Percentiles rank a stretch among this genome's conserved stretches.
These are phyloP conservation scores for Dactylellina parvicollis DNA, from an alignment of 2,329 filamentous ascomycete species.

Conservation along the genomic window DNA sequence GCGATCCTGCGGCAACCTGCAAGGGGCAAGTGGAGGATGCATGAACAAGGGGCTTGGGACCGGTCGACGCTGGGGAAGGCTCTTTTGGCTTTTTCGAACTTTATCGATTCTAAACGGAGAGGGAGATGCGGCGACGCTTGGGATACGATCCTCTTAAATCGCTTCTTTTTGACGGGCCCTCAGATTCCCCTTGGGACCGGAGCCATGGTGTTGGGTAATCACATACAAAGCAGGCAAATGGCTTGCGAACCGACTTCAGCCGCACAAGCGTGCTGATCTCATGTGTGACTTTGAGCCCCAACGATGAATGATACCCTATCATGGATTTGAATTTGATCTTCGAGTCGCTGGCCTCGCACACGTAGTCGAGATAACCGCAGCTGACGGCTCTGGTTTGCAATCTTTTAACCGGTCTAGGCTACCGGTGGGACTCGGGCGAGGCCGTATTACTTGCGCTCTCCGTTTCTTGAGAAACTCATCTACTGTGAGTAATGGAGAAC, in stretches of 20 bases:
- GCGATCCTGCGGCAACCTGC: constrained; percentile 54
- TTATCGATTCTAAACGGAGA: constrained; percentile 37
- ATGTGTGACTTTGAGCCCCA: constrained; percentile 43
- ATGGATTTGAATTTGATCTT: constrained; percentile 36
- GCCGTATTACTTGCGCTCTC: constrained; percentile 35
- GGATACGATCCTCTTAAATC: constrained; percentile 46
- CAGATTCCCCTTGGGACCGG: constrained; percentile 36
- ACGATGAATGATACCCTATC: constrained; percentile 41
- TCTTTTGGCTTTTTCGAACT: constrained; percentile 21
- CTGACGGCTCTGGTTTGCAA: constrained; percentile 29
- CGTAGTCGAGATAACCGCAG: constrained; percentile 40
- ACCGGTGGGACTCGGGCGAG: constrained; percentile 36
- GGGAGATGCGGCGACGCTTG: constrained; percentile 40
- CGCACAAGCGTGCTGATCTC: constrained; percentile 53
- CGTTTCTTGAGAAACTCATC: constrained; percentile 8
- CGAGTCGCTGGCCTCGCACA: constrained; percentile 7
- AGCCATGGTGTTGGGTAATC: constrained; percentile 53
- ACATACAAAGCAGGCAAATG: constrained; percentile 5
- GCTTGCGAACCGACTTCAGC: constrained; percentile 47
- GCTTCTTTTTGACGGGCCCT: constrained; percentile 26
- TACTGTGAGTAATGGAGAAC: constrained; percentile 5
- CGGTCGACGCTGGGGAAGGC: constrained; percentile 19
- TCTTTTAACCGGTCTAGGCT: constrained; percentile 41
- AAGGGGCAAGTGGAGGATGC: constrained; percentile 54
- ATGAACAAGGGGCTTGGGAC: constrained; percentile 54